These are phyloP conservation scores for Chamaecrista fasciculata DNA, from an alignment of 306 rosid genomes.

Conservation along the genomic window DNA sequence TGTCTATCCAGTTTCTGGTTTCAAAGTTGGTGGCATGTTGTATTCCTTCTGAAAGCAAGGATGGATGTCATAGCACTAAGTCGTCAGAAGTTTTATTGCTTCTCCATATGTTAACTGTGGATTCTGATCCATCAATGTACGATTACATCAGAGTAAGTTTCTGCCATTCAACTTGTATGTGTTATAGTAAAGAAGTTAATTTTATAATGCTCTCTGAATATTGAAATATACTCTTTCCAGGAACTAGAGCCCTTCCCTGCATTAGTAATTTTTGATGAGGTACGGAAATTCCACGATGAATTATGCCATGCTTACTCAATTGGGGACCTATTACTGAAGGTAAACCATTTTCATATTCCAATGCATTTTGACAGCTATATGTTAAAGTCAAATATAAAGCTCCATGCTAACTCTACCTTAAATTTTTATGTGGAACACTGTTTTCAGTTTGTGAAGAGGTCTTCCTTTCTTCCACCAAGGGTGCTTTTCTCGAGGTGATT, in stretches of 20 bases:
- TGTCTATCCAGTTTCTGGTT: conserved; percentile 62
- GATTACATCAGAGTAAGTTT: conserved; percentile 70
- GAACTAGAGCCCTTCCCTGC: conserved; percentile 89
- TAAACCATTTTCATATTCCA: conserved; percentile 19
- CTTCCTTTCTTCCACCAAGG: conserved; percentile 76
- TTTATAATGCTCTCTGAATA: conserved; percentile 25
- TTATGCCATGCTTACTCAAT: conserved; percentile 69
- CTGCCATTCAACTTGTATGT: conserved; percentile 21
- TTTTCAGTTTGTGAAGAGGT: conserved; percentile 74
- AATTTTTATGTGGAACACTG: conserved; percentile 10
- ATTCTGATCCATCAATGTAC: conserved; percentile 74
- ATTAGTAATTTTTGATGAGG: conserved; percentile 56
- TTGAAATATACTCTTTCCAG: conserved; percentile 40
- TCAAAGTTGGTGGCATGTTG: conserved; percentile 85
- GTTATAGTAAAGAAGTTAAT: conserved; percentile 21
- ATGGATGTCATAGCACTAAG: conserved; percentile 35
- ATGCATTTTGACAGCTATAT: conserved; percentile 12
- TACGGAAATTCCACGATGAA: conserved; percentile 67
- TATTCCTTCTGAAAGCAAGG: conserved; percentile 53
- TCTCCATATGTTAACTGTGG: conserved; percentile 62
- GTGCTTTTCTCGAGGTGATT: conserved; percentile 73
- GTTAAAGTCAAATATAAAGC: not conserved
- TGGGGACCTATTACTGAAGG: conserved; percentile 75
- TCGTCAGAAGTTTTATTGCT: conserved; percentile 60
- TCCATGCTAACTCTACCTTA: conserved; percentile 5